Conservation (phyloP, 2,329 filamentous ascomycete genomes). For the Epichloe amarillans region DNA sequence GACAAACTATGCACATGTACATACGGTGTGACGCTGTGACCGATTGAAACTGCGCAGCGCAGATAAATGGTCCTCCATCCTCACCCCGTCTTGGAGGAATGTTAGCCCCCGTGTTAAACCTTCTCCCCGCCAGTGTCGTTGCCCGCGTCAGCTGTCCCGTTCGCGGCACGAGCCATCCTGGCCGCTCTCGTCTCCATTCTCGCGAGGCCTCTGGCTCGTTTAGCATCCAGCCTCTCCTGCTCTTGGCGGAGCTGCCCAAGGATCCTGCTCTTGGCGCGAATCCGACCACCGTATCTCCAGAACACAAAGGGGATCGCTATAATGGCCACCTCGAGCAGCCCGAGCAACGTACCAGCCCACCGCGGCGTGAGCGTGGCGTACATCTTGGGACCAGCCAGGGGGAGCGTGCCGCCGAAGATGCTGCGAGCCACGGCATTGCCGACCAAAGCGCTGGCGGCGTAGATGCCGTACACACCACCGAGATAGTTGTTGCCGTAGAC, state of each 20-base stretch:
- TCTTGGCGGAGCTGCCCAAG: constrained; percentile 32
- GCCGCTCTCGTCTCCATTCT: constrained; percentile 6
- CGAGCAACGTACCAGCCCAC: constrained; percentile 68
- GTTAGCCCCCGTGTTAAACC: too few species aligned
- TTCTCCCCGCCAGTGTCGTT: too few species aligned
- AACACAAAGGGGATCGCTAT: constrained; percentile 74
- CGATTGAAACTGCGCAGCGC: too few species aligned
- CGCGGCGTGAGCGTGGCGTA: constrained; percentile 57
- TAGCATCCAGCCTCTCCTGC: constrained; percentile 22
- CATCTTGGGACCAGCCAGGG: constrained; percentile 57
- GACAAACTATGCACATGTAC: too few species aligned
- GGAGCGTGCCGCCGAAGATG: constrained; percentile 63
- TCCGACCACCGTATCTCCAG: constrained; percentile 46
- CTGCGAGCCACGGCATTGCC: constrained; percentile 66
- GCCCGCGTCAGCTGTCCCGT: not conserved
- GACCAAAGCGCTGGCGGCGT: constrained; percentile 67
- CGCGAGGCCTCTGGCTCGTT: constrained; percentile 18
- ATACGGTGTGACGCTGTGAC: too few species aligned
- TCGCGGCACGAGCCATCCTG: not conserved
- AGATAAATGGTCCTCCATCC: too few species aligned
- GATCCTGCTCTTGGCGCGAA: constrained; percentile 37
- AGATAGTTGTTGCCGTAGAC: constrained; percentile 76
- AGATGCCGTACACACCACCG: constrained; percentile 66
- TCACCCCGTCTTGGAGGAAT: too few species aligned
- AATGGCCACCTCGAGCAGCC: constrained; percentile 56